phyloP scores from a whole-genome alignment of 768 basidiomycete species.

The Lepiota venenata region DNA sequence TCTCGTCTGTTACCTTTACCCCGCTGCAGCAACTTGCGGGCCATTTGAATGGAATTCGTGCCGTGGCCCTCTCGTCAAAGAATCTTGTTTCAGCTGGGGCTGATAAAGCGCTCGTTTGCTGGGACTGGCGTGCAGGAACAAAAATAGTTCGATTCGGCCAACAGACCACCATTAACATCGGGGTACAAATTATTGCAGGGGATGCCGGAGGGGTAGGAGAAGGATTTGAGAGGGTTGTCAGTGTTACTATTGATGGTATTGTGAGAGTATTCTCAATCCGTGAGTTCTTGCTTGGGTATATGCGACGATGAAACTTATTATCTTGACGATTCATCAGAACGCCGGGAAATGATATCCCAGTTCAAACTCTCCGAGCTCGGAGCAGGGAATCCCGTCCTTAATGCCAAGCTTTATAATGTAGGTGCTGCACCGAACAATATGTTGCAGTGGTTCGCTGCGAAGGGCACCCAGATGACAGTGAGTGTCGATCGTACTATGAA shows the following conservation, averaged over 20 bases:
- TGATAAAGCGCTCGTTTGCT: slow-evolving; percentile 74
- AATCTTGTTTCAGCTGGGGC: slow-evolving; percentile 86
- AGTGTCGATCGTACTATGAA: slow-evolving; percentile 18
- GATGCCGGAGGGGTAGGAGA: slow-evolving; percentile 24
- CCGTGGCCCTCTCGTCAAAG: slow-evolving; percentile 80
- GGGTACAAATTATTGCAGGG: slow-evolving; percentile 76
- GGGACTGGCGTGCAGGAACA: slow-evolving; percentile 87
- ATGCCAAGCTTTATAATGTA: slow-evolving; percentile 68
- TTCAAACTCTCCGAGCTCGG: slow-evolving; percentile 84
- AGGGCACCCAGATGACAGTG: slow-evolving; percentile 88
- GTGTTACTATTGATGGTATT: slow-evolving; percentile 90
- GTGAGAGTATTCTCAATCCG: slow-evolving; percentile 90
- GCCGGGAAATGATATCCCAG: slow-evolving; percentile 89
- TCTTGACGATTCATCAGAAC: slow-evolving; percentile 25
- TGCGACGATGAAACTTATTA: neutral
- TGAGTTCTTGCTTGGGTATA: slow-evolving; percentile 32
- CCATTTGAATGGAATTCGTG: slow-evolving; percentile 87
- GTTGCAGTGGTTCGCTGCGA: slow-evolving; percentile 94
- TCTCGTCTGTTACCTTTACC: slow-evolving; percentile 80
- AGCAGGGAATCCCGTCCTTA: slow-evolving; percentile 60
- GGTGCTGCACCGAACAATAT: slow-evolving; percentile 83
- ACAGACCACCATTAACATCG: slow-evolving; percentile 89
- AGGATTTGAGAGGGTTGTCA: slow-evolving; percentile 83
- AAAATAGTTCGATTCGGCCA: slow-evolving; percentile 92
- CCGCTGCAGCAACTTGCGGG: slow-evolving; percentile 82